Conservation (phyloP, 495 filamentous ascomycete genomes). For the Trichoderma parareesei region DNA sequence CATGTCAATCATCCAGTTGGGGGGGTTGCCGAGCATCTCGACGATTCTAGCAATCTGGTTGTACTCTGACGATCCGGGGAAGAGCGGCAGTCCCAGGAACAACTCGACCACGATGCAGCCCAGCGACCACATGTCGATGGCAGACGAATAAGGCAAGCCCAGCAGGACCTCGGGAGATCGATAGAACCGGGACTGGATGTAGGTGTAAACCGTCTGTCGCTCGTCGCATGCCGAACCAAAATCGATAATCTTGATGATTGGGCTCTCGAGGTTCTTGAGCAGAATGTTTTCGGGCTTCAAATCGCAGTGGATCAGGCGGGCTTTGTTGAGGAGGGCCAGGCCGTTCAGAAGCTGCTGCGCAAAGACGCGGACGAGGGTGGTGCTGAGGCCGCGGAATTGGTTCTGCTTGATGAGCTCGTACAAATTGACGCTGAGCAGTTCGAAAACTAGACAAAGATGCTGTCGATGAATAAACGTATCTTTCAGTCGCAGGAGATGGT, state of each 20-base stretch:
- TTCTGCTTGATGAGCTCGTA: conserved; percentile 99
- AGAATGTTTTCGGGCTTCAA: conserved; percentile 98
- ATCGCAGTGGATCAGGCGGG: conserved; percentile 95
- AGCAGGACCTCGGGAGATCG: conserved; percentile 93
- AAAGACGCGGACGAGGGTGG: conserved; percentile 95
- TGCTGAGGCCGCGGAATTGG: conserved; percentile 95
- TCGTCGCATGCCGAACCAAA: conserved; percentile 99
- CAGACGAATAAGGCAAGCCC: conserved; percentile 92
- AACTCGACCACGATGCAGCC: conserved; percentile 98
- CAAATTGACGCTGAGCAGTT: conserved; percentile 92
- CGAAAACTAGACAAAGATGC: conserved; percentile 96
- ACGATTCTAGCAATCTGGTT: conserved; percentile 97
- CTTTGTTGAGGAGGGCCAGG: conserved; percentile 88
- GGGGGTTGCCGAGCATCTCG: conserved; percentile 95
- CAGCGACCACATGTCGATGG: conserved; percentile 99
- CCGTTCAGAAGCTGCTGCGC: conserved; percentile 94
- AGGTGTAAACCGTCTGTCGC: conserved; percentile 97
- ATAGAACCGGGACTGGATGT: conserved; percentile 98
- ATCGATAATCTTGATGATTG: conserved; percentile 99
- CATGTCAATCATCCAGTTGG: conserved; percentile 99
- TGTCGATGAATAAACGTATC: conserved; percentile 98
- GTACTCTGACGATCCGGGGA: conserved; percentile 97
- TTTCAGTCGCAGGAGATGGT: conserved; percentile 90
- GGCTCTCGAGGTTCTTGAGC: conserved; percentile 96
- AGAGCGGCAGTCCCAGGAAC: conserved; percentile 89